These are phyloP conservation scores for Dactylellina leptospora DNA, from an alignment of 2,329 filamentous ascomycete genomes.

Conservation along the genomic window DNA sequence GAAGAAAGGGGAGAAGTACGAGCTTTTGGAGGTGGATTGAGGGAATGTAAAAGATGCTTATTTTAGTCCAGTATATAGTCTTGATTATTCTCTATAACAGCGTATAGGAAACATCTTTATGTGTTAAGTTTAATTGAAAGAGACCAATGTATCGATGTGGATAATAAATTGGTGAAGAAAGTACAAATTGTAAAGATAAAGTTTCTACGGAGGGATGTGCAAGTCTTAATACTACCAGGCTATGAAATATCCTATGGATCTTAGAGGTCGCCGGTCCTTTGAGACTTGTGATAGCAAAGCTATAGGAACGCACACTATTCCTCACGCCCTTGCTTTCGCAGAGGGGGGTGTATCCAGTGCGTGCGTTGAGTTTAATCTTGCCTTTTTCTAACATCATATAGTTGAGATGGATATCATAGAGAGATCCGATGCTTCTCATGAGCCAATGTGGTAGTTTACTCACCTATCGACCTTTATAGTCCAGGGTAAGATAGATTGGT, in stretches of 20 bases:
- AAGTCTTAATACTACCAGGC: slow-evolving; percentile 53
- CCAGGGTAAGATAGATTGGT: slow-evolving; percentile 15
- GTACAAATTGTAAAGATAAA: neutral
- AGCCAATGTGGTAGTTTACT: slow-evolving; percentile 20
- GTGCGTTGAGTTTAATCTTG: slow-evolving; percentile 1
- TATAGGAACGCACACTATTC: neutral
- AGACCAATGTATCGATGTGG: no score
- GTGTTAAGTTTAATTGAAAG: no score
- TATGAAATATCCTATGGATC: slow-evolving; percentile 35
- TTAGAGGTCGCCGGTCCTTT: slow-evolving; percentile 50
- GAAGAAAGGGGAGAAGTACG: slow-evolving; percentile 64
- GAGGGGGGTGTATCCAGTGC: neutral
- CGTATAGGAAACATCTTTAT: no score
- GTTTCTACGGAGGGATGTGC: slow-evolving; percentile 19
- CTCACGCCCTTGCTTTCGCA: neutral
- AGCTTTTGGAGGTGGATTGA: slow-evolving; percentile 60
- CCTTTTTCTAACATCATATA: slow-evolving; percentile 3
- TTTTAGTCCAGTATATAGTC: no score
- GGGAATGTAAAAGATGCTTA: no score
- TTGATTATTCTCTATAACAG: no score
- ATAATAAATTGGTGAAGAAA: neutral
- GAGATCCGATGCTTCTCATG: slow-evolving; percentile 10
- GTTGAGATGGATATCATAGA: neutral
- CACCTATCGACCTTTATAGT: slow-evolving; percentile 1
- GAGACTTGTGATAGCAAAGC: slow-evolving; percentile 18